Evolutionary conservation across 768 basidiomycete species (phyloP), one percentile per base, ranked within the genome.

Genomic region (Leucocoprinus leucothites): DNA sequence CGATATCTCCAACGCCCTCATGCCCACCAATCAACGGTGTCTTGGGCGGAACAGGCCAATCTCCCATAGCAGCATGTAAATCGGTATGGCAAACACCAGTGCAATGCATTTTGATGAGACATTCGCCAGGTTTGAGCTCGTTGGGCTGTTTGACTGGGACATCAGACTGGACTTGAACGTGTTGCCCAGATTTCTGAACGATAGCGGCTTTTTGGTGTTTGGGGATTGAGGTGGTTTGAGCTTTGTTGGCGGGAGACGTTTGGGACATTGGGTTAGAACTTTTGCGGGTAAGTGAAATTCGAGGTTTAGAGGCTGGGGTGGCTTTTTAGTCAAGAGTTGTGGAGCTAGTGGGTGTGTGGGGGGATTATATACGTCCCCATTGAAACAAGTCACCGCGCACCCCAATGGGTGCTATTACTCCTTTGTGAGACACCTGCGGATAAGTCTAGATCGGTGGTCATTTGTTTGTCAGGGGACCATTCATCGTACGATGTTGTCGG

Each of bases 71-170:
- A 24, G 86, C 86, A 62, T 93, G 91, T 13, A 91, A 77, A 63
- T 93, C 91, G 2, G 87, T 89, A 65, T 92, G 90, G 71, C 91
- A 93, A n/a, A 92, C 89, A 53, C 91, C 91, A 5, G 87, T 85
- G 71, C 82, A 86, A 34, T 79, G 76, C 64, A 93, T 75, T 69
- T 88, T 86, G 67, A 93, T 74, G 60, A 92, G 83, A 64, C 86
- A 88, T 69, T 90, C 84, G 44, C 85, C 85, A 0, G 85, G 85
- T 0, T 68, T 70, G 65, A 89, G 86, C 3, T 85, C 73, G 16
- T 74, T 69, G 8, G 77, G 78, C 44, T 74, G 71, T 51, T 69
- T 79, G 60, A 89, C 85, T n/a, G 82, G 86, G 54, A 77, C 64
- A 63, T 86, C 78, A 40, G 65, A 53, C 48, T 68, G 68, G 40